These are phyloP conservation scores for Acidiella bohemica DNA, from an alignment of 495 filamentous ascomycete species.

Conservation along the genomic window DNA sequence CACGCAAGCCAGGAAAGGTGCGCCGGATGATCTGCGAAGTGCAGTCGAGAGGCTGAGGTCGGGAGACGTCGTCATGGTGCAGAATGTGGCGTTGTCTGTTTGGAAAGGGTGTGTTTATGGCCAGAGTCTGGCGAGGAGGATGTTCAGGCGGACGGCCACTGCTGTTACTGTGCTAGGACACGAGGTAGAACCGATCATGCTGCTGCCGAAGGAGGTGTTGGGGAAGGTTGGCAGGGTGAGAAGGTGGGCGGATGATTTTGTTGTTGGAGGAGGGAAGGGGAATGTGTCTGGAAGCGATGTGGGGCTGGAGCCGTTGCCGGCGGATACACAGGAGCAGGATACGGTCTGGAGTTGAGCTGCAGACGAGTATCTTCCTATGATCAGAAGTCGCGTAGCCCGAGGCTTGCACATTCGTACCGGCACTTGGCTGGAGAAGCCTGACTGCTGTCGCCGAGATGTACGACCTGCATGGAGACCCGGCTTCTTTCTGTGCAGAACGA, in stretches of 20 bases:
- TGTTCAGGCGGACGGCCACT: slow-evolving; percentile 56
- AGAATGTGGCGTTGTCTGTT: slow-evolving; percentile 59
- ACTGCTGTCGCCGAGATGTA: too few species aligned
- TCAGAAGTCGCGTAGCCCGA: too few species aligned
- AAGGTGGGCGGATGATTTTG: slow-evolving; percentile 64
- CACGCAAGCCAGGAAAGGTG: slow-evolving; percentile 19
- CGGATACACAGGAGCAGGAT: too few species aligned
- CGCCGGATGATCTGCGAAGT: slow-evolving; percentile 28
- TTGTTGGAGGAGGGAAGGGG: slow-evolving; percentile 36
- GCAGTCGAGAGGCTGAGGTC: slow-evolving; percentile 42
- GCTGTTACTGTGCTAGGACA: slow-evolving; percentile 57
- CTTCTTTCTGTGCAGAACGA: too few species aligned
- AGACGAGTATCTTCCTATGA: too few species aligned
- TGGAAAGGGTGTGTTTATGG: slow-evolving; percentile 68
- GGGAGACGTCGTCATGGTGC: slow-evolving; percentile 61
- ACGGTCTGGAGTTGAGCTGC: too few species aligned
- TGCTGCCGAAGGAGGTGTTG: slow-evolving; percentile 31
- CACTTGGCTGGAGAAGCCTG: too few species aligned
- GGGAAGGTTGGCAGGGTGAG: slow-evolving; percentile 53
- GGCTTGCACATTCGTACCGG: too few species aligned
- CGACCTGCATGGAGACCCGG: too few species aligned
- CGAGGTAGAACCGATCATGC: slow-evolving; percentile 22
- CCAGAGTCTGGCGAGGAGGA: slow-evolving; percentile 38
- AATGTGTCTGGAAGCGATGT: slow-evolving; percentile 7
- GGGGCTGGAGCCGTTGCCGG: slow-evolving; percentile 5